Percentiles rank a stretch among this genome's conserved stretches.
These are phyloP conservation scores for Yarrowia phangngaensis DNA, from an alignment of 805 yeast species.

Conservation along the genomic window DNA sequence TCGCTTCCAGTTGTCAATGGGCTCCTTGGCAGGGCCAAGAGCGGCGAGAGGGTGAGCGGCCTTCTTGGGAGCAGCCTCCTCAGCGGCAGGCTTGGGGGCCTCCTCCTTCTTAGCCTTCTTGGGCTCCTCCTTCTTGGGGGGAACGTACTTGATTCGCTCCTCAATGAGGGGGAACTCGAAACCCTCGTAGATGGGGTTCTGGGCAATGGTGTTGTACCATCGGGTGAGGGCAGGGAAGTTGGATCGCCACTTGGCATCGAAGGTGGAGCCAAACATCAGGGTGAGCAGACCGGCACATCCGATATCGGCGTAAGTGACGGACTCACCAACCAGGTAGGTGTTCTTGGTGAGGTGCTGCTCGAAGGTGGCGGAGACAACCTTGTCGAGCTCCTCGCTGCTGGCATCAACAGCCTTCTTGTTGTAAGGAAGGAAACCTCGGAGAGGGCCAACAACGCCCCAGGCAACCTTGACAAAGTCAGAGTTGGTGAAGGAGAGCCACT, in stretches of 20 bases:
- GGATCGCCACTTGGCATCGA: conserved; percentile 63
- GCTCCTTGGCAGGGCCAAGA: conserved; percentile 66
- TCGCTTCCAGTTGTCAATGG: conserved; percentile 94
- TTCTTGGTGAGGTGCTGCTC: conserved; percentile 43
- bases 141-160: conserved; percentile 61
- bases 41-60: conserved; percentile 87
- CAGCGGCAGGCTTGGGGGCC: conserved; percentile 41
- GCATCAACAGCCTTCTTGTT: conserved; percentile 67
- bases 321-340: conserved; percentile 72
- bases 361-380: conserved; percentile 42
- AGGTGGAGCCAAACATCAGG: conserved; percentile 56
- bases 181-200: conserved; percentile 47
- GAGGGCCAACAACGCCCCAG: conserved; percentile 53
- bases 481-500: conserved; percentile 76
- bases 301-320: conserved; percentile 62
- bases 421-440: conserved; percentile 66
- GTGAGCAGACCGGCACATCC: conserved; percentile 45
- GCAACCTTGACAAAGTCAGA: conserved; percentile 54
- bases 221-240: conserved; percentile 59
- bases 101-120: conserved; percentile 42
- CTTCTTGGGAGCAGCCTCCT: conserved; percentile 57
- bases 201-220: conserved; percentile 63
- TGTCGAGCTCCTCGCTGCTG: conserved; percentile 42
- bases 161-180: conserved; percentile 56
- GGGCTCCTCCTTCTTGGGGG: conserved; percentile 74